These are phyloP conservation scores for Salvia rosmarinus DNA, from an alignment of 257 asterid genomes.

Conservation along the genomic window DNA sequence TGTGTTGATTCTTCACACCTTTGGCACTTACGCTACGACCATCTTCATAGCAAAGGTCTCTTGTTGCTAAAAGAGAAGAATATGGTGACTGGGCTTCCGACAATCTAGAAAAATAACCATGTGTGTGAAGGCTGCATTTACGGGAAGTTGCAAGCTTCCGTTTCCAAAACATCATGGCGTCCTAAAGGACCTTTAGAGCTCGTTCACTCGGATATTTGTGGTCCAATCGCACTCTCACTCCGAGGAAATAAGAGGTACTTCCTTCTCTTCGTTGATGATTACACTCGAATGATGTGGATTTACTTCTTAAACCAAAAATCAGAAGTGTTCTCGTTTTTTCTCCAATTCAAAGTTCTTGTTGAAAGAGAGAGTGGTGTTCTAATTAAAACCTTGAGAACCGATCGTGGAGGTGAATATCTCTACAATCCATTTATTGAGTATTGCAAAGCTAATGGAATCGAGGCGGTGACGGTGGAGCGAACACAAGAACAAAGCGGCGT, in stretches of 20 bases:
- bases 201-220: neutral
- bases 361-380: neutral
- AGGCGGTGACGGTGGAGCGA: neutral
- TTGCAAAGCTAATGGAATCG: neutral
- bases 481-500: neutral
- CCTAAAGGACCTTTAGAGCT: neutral
- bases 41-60: neutral
- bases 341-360: too few species aligned
- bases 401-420: slow-evolving; percentile 3
- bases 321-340: neutral
- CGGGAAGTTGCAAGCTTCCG: slow-evolving; percentile 4
- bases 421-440: slow-evolving; percentile 15
- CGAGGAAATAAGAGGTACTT: neutral
- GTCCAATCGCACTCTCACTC: neutral
- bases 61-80: slow-evolving; percentile 12
- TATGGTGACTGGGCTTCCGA: slow-evolving; percentile 10
- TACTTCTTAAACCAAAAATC: neutral
- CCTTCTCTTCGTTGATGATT: slow-evolving; percentile 6
- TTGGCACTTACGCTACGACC: neutral
- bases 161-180: neutral
- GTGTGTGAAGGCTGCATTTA: slow-evolving; percentile 2
- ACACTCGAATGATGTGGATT: slow-evolving; percentile 7
- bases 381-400: neutral
- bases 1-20: too few species aligned
- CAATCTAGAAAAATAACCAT: neutral